phyloP scores from a whole-genome alignment of 345 rosid species.

The Sonneratia caseolaris region DNA sequence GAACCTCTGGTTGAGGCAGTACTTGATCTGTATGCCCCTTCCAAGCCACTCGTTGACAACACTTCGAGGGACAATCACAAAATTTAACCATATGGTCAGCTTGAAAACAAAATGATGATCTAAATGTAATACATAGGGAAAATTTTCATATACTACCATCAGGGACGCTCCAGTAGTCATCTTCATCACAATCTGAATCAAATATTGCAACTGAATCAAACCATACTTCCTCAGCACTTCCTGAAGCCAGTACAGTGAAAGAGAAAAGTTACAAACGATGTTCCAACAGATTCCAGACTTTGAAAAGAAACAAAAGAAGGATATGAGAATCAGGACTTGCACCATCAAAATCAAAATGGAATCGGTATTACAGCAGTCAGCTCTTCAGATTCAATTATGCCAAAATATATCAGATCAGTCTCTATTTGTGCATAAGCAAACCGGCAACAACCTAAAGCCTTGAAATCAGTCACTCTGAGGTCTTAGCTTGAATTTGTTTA shows the following conservation, averaged over 20 bases:
- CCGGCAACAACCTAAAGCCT: background rate
- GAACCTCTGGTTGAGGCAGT: constrained; percentile 28
- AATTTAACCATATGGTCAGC: background rate
- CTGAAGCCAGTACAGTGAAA: constrained; percentile 15
- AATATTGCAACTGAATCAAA: constrained; percentile 54
- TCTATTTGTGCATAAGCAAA: background rate
- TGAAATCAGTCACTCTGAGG: background rate
- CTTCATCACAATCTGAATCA: constrained; percentile 75
- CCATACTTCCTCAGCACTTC: constrained; percentile 59
- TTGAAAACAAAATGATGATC: background rate
- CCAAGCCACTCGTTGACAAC: constrained; percentile 47
- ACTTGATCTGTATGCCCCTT: constrained; percentile 41
- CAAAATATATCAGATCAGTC: background rate
- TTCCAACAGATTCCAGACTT: background rate
- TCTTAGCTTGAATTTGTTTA: background rate
- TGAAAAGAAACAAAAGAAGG: background rate
- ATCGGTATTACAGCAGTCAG: background rate
- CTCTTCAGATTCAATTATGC: background rate
- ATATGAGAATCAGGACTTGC: background rate
- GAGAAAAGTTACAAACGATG: background rate
- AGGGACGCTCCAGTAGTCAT: constrained; percentile 70
- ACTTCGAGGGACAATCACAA: constrained; percentile 35
- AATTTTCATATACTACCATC: constrained; percentile 42
- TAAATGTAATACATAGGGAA: background rate
- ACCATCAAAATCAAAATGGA: background rate